A percentile compares a stretch with the other conserved stretches of the same genome.
Conservation (phyloP, 176 grass and related monocot species). For the Rhynchospora tenuis region DNA sequence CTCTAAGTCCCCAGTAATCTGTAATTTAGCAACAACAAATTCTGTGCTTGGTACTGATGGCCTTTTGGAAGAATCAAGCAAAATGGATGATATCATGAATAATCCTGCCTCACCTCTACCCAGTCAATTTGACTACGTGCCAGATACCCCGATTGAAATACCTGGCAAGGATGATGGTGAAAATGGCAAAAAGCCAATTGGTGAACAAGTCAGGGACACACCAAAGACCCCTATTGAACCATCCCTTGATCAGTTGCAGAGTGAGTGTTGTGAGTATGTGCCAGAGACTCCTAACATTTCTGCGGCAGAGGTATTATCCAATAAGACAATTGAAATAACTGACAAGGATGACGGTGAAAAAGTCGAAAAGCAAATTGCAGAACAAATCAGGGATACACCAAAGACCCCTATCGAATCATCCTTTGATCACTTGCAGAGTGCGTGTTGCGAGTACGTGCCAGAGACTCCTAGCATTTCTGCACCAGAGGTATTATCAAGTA, state of each 20-base stretch:
- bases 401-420: neutral
- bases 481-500: neutral
- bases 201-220: neutral
- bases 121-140: slow-evolving; percentile 21
- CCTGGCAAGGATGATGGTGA: slow-evolving; percentile 6
- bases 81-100: neutral
- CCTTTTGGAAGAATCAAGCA: neutral
- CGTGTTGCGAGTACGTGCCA: neutral
- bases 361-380: slow-evolving; percentile 1
- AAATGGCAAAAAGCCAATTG: slow-evolving; percentile 6
- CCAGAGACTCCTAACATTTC: neutral
- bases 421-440: slow-evolving; percentile 3
- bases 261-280: neutral
- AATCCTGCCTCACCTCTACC: slow-evolving; percentile 3
- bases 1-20: neutral
- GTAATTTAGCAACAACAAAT: neutral
- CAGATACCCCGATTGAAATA: slow-evolving; percentile 28
- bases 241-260: neutral
- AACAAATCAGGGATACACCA: neutral
- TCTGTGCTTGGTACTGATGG: neutral
- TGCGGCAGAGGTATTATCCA: neutral
- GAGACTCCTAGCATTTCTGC: neutral
- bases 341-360: slow-evolving; percentile 12
- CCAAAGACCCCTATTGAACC: neutral
- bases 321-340: neutral